Base-by-base conservation (phyloP, 2,329 filamentous ascomycete genomes). In the Neopestalotiopsis sp. region DNA sequence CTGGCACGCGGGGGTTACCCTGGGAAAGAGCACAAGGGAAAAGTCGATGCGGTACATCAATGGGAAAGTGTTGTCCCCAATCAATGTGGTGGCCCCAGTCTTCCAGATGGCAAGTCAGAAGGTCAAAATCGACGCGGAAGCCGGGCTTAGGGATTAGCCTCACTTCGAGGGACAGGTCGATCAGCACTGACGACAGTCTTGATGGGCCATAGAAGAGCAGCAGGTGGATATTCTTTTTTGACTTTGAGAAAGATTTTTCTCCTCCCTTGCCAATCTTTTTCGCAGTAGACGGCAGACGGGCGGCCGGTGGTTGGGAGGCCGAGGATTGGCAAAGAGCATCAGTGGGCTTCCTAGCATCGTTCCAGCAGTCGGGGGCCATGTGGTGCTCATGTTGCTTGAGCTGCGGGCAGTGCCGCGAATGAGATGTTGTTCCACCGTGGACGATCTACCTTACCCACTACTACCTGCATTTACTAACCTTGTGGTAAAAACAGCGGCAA, bases 41-140 rank as follows among this genome's bases (percentile, higher is more conserved):
- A 53, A 53, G 45, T 53, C 45, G 45, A 53, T 53, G 45, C 45
- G 45, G 45, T 53, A 53, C 45, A n/a, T 53, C 17, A n/a, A 53
- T 53, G 45, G 45, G 45, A 53, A 38, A 38, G 34, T 20, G 17
- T 28, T 59, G 57, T 59, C 57, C 57, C 24, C 57, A 53, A 53
- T 53, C 17, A 53, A 53, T 53, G 45, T 53, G 45, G 45, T 17
- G 59, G 17, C 30, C 14, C 34, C 28, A 24, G 10, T 30, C 38
- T n/a, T 65, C n/a, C 62, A 14, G 40, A 28, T 20, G 40, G 62
- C n/a, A 28, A 32, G 53, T 45, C 63, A 45, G 45, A 66, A 34
- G 62, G 63, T 42, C 63, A 66, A 66, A 66, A 57, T 24, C 45
- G 63, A 66, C 42, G 49, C 63, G 63, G 63, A 66, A 66, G 32